Evolutionary conservation across 306 rosid genomes (phyloP), one percentile per base, ranked within the genome.

Genomic region (Fagus sylvatica): DNA sequence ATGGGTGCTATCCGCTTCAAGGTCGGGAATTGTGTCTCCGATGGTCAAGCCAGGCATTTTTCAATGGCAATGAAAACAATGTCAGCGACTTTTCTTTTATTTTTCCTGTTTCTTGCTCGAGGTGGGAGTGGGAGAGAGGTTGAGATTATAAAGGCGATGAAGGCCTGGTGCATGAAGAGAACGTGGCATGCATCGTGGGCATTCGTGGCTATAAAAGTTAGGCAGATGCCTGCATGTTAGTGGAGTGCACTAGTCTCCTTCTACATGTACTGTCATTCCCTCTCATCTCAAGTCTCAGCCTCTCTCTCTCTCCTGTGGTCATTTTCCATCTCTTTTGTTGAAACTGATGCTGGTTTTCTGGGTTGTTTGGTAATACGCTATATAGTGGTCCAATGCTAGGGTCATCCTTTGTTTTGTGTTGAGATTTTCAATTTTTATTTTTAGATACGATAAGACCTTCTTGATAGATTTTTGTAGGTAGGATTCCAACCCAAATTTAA

Each of bases 1-100:
- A 16, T 85, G 79, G 37, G 95, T 94, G 71, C 89, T 88, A n/a
- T 90, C 90, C 40, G 87, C 93, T 77, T 87, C 86, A 74, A 92
- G 76, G 77, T 92, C 74, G 13, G 97, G 98, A 60, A 92, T 66
- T 0, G 89, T 73, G 87, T 92, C 97, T 67, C 98, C 97, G 4
- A 92, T 83, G 28, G 98, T 89, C 39, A 94, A 89, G 64, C 97
- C 93, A 54, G 97, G 95, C 97, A 94, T 90, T 72, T 22, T 83
- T 28, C 33, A 4, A 43, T 59, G 61, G 61, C 11, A 11, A 43
- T 34, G 13, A 13, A 7, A 10, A 6, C 40, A 2, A n/a, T 7
- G 6, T 1, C 0, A 4, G 4, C 0, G 51, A 2, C 8, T 3
- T 3, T 70, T 37, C 40, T 13, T 57, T 77, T 49, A 9, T 48